Evolutionary conservation across 768 basidiomycete genomes (phyloP), one percentile per base, ranked within the genome.

Genomic region (Tremella fuciformis): DNA sequence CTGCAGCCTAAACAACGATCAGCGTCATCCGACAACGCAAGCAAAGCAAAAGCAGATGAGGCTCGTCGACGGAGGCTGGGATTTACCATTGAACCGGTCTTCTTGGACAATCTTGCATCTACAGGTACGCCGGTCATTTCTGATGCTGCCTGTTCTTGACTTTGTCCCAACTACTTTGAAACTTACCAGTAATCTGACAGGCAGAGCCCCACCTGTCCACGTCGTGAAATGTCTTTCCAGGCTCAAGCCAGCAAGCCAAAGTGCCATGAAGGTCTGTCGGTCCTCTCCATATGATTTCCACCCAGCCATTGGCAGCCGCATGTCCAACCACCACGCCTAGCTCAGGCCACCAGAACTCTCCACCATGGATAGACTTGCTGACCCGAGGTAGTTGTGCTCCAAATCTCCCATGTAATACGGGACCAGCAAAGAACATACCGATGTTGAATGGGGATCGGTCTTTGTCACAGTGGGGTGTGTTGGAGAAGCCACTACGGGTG

Each of bases 321-420:
- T 50, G 49, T 21, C 49, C 49, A 8, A 50, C 49, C 6, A 50
- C 49, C 4, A 50, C n/a, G 8, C 49, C 49, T 8, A 22, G 49
- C 49, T 50, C 49, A 18, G 49, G 21, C 49, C 49, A 50, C 49
- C 49, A 50, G 25, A 50, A 50, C 25, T 50, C 49, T 18, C 49
- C 49, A 8, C 49, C 49, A 50, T 50, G 49, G n/a, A 50, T n/a
- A 7, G 16, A n/a, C 8, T 50, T 21, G 25, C 49, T 50, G 49
- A 50, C 49, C 3, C 49, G 8, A 29, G 18, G 16, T 3, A 50
- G 49, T n/a, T 29, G 15, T 22, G 4, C 18, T 8, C 49, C 24
- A n/a, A 50, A 50, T n/a, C 21, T 7, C 3, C 49, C 19, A 8
- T 50, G 15, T 8, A 3, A 8, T 8, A 50, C 49, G 6, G 49